Evolutionary conservation across 75 land plant species (phyloP), one percentile per base, ranked within the genome.

Genomic region (Picea glauca): DNA sequence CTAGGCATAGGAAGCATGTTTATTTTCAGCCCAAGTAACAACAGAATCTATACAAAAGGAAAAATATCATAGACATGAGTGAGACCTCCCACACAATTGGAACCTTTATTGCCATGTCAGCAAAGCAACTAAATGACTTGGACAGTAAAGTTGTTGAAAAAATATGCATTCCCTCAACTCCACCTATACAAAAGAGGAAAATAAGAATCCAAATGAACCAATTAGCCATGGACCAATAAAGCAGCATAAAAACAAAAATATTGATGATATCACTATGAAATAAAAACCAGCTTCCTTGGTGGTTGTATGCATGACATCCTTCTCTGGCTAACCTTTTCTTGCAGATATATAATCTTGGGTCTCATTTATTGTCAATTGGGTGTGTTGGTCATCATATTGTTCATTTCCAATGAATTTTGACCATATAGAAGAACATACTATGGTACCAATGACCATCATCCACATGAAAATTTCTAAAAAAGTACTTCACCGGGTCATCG

Each of bases 81-180:
- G 94, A 94, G 14, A 96, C 83, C 35, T 90, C 87, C 78, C 99
- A 98, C 63, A 96, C 64, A 79, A 92, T 81, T 50, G 99, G 99
- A 40, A 92, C n/a, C n/a, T n/a, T n/a, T n/a, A n/a, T n/a, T n/a
- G n/a, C n/a, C n/a, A n/a, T n/a, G n/a, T n/a, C n/a, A n/a, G n/a
- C n/a, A n/a, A n/a, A n/a, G n/a, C n/a, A n/a, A n/a, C n/a, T n/a
- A n/a, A n/a, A n/a, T n/a, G n/a, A n/a, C n/a, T n/a, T n/a, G n/a
- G n/a, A n/a, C n/a, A n/a, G n/a, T n/a, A n/a, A n/a, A n/a, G n/a
- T n/a, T n/a, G n/a, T n/a, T n/a, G n/a, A n/a, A n/a, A n/a, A n/a
- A n/a, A n/a, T n/a, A n/a, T n/a, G n/a, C n/a, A n/a, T n/a, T n/a
- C n/a, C n/a, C n/a, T n/a, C n/a, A n/a, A n/a, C n/a, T n/a, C n/a